phyloP scores from a whole-genome alignment of 331 rosid genomes.

The Rhamnella rubrinervis region DNA sequence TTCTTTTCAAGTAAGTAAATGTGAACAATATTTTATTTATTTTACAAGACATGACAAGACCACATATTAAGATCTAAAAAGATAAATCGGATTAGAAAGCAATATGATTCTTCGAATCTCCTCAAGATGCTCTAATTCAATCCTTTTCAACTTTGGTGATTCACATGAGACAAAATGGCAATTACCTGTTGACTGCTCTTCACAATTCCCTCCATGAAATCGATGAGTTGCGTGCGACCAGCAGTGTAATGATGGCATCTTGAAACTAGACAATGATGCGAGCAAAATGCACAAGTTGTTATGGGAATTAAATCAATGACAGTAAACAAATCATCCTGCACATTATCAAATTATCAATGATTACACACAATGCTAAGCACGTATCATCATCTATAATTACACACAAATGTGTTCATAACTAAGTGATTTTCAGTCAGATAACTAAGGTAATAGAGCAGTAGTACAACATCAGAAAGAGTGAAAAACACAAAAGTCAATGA shows the following conservation, averaged over 20 bases:
- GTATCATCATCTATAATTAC: too few species aligned
- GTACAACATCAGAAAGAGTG: too few species aligned
- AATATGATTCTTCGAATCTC: neutral
- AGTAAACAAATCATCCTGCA: neutral
- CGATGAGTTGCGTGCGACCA: conserved; percentile 67
- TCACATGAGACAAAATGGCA: conserved; percentile 4
- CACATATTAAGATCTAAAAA: too few species aligned
- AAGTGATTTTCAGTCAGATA: too few species aligned
- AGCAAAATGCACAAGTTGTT: conserved; percentile 1
- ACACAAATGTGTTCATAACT: too few species aligned
- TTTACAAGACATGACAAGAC: too few species aligned
- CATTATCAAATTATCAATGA: neutral
- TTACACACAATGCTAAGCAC: too few species aligned
- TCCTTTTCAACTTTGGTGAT: neutral
- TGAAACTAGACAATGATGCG: conserved; percentile 58
- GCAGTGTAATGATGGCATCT: conserved; percentile 69
- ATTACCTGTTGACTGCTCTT: conserved; percentile 87
- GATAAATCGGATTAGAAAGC: neutral
- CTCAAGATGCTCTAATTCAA: neutral
- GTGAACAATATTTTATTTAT: too few species aligned
- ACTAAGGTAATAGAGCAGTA: too few species aligned
- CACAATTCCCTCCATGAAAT: conserved; percentile 91
- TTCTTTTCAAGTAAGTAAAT: too few species aligned
- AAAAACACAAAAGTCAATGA: too few species aligned
- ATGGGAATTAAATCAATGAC: neutral